A percentile compares a stretch with the other conserved stretches of the same genome.
Conservation (phyloP, 1,139 yeast genomes). For the Protomyces lactucae-debilis region DNA sequence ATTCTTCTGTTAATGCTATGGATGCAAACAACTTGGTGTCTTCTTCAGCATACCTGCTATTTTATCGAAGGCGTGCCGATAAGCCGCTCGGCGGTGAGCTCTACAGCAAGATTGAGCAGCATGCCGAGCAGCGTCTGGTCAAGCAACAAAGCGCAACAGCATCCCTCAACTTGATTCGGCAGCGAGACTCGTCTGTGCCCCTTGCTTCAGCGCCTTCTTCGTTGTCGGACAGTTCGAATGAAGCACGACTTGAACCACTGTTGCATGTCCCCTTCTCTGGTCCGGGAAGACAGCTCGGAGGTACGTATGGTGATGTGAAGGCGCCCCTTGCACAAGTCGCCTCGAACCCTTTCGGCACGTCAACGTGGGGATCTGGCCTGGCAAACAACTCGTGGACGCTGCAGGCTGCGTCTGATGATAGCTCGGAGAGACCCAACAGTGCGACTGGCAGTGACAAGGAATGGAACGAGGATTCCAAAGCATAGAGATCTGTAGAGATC, state of each 20-base stretch:
- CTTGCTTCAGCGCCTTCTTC: background rate
- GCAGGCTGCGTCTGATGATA: background rate
- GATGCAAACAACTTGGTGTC: slow-evolving; percentile 59
- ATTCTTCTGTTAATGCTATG: slow-evolving; percentile 61
- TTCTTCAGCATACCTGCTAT: slow-evolving; percentile 81
- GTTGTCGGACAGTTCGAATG: background rate
- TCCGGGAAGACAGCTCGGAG: background rate
- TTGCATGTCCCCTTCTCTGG: background rate
- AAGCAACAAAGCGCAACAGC: background rate
- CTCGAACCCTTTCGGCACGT: background rate
- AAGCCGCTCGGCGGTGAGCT: slow-evolving; percentile 4
- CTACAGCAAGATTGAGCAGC: background rate
- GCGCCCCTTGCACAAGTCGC: background rate
- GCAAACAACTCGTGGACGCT: background rate
- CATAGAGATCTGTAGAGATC: background rate
- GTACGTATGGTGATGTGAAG: background rate
- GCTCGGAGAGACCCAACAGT: background rate
- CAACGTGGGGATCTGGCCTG: background rate
- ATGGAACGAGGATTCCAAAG: background rate
- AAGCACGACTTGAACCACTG: background rate
- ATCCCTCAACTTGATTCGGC: background rate
- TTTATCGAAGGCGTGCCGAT: slow-evolving; percentile 59
- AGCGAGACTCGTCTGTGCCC: background rate
- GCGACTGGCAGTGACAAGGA: background rate
- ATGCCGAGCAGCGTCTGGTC: background rate